Evolutionary conservation across 2,329 filamentous ascomycete genomes (phyloP), one percentile per base, ranked within the genome.

Genomic region (Penicillium sp.): DNA sequence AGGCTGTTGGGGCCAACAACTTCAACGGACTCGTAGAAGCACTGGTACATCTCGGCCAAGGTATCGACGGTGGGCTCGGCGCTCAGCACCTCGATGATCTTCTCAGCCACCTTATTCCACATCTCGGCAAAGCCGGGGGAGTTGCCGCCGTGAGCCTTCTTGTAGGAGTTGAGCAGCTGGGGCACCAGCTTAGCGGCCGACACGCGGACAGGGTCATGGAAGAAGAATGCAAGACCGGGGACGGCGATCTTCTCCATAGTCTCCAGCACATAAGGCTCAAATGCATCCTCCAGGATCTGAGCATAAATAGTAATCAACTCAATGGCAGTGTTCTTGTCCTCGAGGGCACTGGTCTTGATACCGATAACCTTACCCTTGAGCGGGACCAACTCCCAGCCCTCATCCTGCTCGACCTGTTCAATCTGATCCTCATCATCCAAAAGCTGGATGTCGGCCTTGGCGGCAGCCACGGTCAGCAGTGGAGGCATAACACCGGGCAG

Each of bases 261-360:
- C 61, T 96, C 89, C 47, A 88, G 83, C 54, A 96, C 94, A 67
- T 96, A 98, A 1, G 91, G 91, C 55, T 95, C 92, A 73, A 99
- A 99, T 34, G 90, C 87, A 22, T 85, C 92, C 74, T 97, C 92
- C n/a, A 99, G 84, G 28, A 96, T 93, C 75, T 97, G 92, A 1
- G 95, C 94, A 73, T 99, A 99, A 63, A 99, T 94, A 49, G 96
- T 93, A 61, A 99, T 90, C 55, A 99, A 87, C 78, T 99, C 95
- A 65, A 99, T 98, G n/a, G 95, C 95, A 86, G 96, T 97, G 77
- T 98, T 93, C 82, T 99, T 99, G 79, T 99, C 95, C 70, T 99
- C 95, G 76, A 99, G 88, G 10, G 90, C 91, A 75, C 92, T 96
- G 7, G 95, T 99, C 80, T 93, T 92, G 80, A 99, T 99, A 65